phyloP scores from a whole-genome alignment of 2,329 filamentous ascomycete genomes.

The Stagonosporopsis cucurbitacearum region DNA sequence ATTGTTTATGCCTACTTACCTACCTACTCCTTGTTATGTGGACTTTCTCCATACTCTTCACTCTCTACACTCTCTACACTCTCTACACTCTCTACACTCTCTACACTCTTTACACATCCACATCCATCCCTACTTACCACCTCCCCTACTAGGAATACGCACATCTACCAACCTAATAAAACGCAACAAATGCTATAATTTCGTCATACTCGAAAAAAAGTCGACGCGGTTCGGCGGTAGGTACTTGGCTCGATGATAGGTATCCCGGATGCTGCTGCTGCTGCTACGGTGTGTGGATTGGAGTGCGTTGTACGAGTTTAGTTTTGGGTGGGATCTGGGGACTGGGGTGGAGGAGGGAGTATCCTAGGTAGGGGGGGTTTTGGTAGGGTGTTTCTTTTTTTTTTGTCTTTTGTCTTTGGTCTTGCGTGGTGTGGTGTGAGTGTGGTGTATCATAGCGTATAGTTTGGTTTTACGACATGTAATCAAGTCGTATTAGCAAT shows the following conservation, averaged over 20 bases:
- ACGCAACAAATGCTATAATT: conserved; percentile 59
- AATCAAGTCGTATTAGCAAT: no score
- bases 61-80: no score
- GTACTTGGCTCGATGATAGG: conserved; percentile 63
- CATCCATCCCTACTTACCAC: no score
- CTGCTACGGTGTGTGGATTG: conserved; percentile 62
- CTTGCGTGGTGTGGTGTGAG: not conserved
- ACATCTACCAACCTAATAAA: conserved; percentile 65
- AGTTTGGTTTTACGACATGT: no score
- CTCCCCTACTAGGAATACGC: conserved; percentile 54
- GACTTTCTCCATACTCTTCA: no score
- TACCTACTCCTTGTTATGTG: no score
- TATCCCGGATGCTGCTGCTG: conserved; percentile 64
- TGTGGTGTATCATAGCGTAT: no score
- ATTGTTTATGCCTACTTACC: no score
- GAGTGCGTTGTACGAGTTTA: conserved; percentile 64
- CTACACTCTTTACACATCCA: no score
- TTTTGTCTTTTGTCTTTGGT: no score
- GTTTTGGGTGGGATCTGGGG: conserved; percentile 66
- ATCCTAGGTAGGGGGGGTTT: conserved; percentile 67
- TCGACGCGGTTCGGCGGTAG: conserved; percentile 61
- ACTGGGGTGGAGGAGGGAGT: conserved; percentile 63
- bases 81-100: no score
- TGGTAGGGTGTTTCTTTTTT: no score
- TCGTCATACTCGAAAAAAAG: conserved; percentile 66